Percentiles rank a stretch among this genome's conserved stretches.
Evolutionary conservation across 257 asterid genomes (phyloP).

Genomic region (Rhazya stricta): DNA sequence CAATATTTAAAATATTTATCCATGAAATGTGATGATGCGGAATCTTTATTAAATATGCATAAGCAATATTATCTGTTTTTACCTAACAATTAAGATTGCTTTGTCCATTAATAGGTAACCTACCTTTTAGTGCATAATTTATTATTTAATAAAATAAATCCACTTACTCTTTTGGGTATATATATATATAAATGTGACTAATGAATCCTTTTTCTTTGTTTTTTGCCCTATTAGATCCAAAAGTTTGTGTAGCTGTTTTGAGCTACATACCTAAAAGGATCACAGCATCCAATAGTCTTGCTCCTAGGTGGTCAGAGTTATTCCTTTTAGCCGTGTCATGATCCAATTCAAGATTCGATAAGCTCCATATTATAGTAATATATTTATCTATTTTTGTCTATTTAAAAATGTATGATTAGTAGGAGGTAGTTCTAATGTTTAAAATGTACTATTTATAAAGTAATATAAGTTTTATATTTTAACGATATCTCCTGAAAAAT

Average conservation of each 20-base stretch:
- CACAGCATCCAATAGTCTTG: background rate
- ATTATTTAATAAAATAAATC: background rate
- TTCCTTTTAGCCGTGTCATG: background rate
- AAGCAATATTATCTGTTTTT: background rate
- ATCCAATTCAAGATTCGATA: background rate
- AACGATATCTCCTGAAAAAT: too few relatives aligned
- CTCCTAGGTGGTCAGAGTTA: background rate
- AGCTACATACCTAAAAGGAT: background rate
- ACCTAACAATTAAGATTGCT: conserved; percentile 14
- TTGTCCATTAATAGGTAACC: conserved; percentile 14
- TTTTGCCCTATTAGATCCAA: background rate
- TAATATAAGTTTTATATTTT: too few relatives aligned
- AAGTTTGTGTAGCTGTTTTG: background rate
- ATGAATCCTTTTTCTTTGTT: too few relatives aligned
- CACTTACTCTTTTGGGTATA: background rate
- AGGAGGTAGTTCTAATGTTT: too few relatives aligned
- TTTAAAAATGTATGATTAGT: too few relatives aligned
- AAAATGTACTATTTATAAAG: too few relatives aligned
- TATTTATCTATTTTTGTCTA: background rate
- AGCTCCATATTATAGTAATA: background rate
- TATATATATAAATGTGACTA: background rate
- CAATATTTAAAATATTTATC: too few relatives aligned
- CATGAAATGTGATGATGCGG: background rate
- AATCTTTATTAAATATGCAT: conserved; percentile 3
- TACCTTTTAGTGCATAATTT: background rate